These are phyloP conservation scores for Cucurbita pepo DNA, from an alignment of 306 rosid species.

Conservation along the genomic window DNA sequence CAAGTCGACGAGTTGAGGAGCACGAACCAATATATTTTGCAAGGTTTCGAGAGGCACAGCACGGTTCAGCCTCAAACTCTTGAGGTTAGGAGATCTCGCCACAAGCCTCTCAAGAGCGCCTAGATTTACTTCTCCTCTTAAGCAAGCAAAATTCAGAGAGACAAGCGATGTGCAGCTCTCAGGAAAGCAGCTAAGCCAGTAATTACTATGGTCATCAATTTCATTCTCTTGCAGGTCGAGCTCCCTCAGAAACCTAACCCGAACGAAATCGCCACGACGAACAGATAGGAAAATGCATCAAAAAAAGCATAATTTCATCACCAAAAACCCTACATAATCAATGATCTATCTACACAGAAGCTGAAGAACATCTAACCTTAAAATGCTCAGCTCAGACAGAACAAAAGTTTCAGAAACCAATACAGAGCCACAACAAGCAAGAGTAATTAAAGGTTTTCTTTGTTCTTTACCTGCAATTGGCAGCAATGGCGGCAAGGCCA, in stretches of 20 bases:
- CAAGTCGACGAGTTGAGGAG: constrained; percentile 66
- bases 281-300: not conserved
- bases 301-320: not conserved
- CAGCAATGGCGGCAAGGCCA: constrained; percentile 81
- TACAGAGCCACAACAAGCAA: not conserved
- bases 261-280: not conserved
- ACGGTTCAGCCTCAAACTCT: constrained; percentile 57
- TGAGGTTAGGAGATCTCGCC: constrained; percentile 75
- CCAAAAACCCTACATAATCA: not conserved
- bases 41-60: constrained; percentile 50
- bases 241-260: constrained; percentile 55
- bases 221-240: constrained; percentile 96
- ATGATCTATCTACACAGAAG: not conserved
- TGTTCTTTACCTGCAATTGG: constrained; percentile 58
- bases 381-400: not conserved
- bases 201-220: constrained; percentile 62
- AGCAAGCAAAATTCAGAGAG: constrained; percentile 83
- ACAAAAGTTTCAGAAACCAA: not conserved
- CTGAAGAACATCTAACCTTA: not conserved
- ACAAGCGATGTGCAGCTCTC: constrained; percentile 66
- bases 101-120: constrained; percentile 78
- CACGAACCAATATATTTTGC: constrained; percentile 38
- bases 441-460: not conserved
- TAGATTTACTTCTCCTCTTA: constrained; percentile 61
- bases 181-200: constrained; percentile 88